Evolutionary conservation across 2,329 filamentous ascomycete genomes (phyloP).

Genomic region (Pestalotiopsis sp.): DNA sequence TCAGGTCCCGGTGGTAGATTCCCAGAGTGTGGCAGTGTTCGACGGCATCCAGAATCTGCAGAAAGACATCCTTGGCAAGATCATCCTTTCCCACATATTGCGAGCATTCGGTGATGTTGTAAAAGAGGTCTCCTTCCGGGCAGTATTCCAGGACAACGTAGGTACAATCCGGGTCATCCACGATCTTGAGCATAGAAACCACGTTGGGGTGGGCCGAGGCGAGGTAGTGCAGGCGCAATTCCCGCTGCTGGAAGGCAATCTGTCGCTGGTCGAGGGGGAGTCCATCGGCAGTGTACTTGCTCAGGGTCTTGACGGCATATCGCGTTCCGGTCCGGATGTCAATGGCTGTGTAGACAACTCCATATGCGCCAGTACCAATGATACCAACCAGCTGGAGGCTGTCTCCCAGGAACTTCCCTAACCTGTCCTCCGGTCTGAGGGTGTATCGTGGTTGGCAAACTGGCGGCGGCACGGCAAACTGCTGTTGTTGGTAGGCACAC

Average conservation of each 20-base stretch:
- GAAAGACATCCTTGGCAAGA: conserved; percentile 82
- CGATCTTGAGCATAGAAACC: conserved; percentile 89
- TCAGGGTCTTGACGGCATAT: conserved; percentile 96
- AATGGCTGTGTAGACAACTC: conserved; percentile 89
- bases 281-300: conserved; percentile 78
- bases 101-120: conserved; percentile 94
- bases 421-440: conserved; percentile 75
- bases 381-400: conserved; percentile 83
- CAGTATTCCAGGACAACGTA: conserved; percentile 97
- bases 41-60: conserved; percentile 95
- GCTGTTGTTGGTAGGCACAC: conserved; percentile 40
- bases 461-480: conserved; percentile 36
- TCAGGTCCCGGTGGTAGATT: conserved; percentile 96
- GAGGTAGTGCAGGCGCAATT: conserved; percentile 88
- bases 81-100: conserved; percentile 92
- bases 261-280: conserved; percentile 79
- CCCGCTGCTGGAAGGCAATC: conserved; percentile 85
- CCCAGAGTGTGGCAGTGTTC: conserved; percentile 90
- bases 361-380: conserved; percentile 92
- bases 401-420: conserved; percentile 82
- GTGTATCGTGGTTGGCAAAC: conserved; percentile 51
- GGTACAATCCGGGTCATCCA: conserved; percentile 89
- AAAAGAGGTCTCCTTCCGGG: conserved; percentile 94
- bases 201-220: conserved; percentile 91
- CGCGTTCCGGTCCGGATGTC: conserved; percentile 78